Evolutionary conservation across 192 early-diverging fungal species (phyloP), one percentile per base, ranked within the genome.

Genomic region (Podila minutissima): DNA sequence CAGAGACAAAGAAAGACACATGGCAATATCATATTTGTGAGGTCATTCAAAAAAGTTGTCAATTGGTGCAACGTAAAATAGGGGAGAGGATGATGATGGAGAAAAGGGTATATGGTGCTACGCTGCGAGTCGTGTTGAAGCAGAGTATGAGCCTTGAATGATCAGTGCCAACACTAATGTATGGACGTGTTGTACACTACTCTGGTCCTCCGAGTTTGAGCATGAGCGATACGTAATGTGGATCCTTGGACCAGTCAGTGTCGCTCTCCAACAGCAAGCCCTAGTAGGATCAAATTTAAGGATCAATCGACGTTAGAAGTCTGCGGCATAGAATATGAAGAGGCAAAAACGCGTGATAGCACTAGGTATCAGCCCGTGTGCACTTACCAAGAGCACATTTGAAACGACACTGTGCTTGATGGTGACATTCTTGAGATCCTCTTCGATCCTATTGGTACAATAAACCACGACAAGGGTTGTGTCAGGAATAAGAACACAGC

Each of bases 201-300:
- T 70, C 32, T 8, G 66, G 13, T 26, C 58, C 26, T 61, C 57
- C 57, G 31, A 81, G 49, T 32, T 73, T 81, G 17, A 84, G 59
- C 73, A 84, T 83, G 5, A 82, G 72, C 24, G 82, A 72, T 8
- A 83, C 13, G 63, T 75, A 85, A 24, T 82, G 76, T 9, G 75
- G 68, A 58, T 83, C 74, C 33, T 76, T 74, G n/a, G 71, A 67
- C 83, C 83, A 87, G 59, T 84, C 72, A 20, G 83, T 72, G 35
- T 72, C 73, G 69, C 84, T 87, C 53, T 84, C 86, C 59, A 87
- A 49, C 17, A 87, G 71, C 9, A 87, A 59, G 12, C 83, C 86
- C 86, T 87, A 50, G 6, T 0, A 55, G 17, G 24, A 12, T 55
- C 8, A 24, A 26, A 55, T 12, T n/a, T 11, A 55, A 10, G 20